These are phyloP conservation scores for Eimeria mitis DNA, from an alignment of 169 alveolate species.

Conservation along the genomic window DNA sequence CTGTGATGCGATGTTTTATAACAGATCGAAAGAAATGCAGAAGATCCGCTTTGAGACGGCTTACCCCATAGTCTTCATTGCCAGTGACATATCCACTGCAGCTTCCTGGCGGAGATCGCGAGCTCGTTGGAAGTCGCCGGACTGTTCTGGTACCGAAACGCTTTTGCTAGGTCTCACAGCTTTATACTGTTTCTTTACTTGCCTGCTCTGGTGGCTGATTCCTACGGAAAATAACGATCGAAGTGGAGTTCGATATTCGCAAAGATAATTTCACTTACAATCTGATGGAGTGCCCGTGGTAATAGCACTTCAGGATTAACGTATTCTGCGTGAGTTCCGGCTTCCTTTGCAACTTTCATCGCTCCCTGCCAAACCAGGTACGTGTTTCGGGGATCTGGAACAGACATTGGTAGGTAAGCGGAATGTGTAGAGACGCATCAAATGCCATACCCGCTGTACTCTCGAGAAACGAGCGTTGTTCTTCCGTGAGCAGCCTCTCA, in stretches of 20 bases:
- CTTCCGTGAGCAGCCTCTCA: conserved; percentile 67
- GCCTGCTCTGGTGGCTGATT: conserved; percentile 74
- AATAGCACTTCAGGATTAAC: conserved; percentile 51
- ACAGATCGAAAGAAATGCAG: neutral
- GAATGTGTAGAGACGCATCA: neutral
- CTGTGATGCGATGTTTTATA: neutral
- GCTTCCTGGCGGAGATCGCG: conserved; percentile 77
- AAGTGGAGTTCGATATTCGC: neutral
- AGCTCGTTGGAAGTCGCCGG: conserved; percentile 71
- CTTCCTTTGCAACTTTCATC: conserved; percentile 78
- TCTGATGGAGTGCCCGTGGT: conserved; percentile 75
- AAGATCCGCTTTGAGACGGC: neutral
- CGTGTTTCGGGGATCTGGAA: conserved; percentile 76
- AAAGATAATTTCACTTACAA: conserved; percentile 16
- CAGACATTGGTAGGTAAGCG: neutral
- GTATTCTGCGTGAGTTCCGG: conserved; percentile 67
- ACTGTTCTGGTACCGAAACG: conserved; percentile 45
- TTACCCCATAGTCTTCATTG: conserved; percentile 80
- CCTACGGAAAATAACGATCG: neutral
- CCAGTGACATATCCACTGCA: conserved; percentile 67
- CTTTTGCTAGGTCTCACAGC: neutral
- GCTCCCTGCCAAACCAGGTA: conserved; percentile 81
- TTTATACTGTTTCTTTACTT: neutral
- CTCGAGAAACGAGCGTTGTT: conserved; percentile 57
- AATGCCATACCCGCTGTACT: conserved; percentile 4